Evolutionary conservation across 2,329 filamentous ascomycete species (phyloP), one percentile per base, ranked within the genome.

Genomic region (Madurella fahalii): DNA sequence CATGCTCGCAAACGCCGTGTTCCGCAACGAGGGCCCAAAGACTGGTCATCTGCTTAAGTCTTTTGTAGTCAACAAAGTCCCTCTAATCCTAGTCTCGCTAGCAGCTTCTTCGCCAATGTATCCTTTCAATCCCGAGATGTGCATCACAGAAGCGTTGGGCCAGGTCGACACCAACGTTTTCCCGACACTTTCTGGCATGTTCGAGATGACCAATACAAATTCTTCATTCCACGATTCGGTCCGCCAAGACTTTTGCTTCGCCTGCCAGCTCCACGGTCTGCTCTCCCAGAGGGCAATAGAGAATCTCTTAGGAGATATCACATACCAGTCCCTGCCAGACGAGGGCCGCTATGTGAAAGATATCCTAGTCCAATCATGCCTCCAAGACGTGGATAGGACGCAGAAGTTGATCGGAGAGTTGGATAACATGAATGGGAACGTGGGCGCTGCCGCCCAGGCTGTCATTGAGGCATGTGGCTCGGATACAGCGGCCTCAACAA

Each of bases 341-440:
- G 81, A 86, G 20, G 86, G 87, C 4, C 86, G 86, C 54, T 90
- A 90, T 63, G 78, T 81, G 45, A 94, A 93, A 69, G 88, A 94
- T 30, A 81, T 84, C 31, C 75, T 99, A 12, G 81, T 96, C 0
- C 79, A 84, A 47, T 86, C 94, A 65, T 96, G 91, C 59, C 80
- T 87, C 46, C 80, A 82, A 11, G 90, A 95, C 61, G 82, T 85
- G 0, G 87, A 90, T 58, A 83, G 85, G 59, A 83, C 89, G 1
- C 87, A 91, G 61, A 81, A 85, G 42, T 77, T 95, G 32, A 83
- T 96, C 40, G 82, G 85, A 40, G 90, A 95, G 64, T 77, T 99
- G 20, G 90, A 96, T 53, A 87, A 86, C 48, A 91, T 94, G 80
- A 90, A 95, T 64, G 93, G 93, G 1, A 96, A 96, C 68, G 90